Evolutionary conservation across 495 filamentous ascomycete species (phyloP).

Genomic region (Lophiotrema nucula): DNA sequence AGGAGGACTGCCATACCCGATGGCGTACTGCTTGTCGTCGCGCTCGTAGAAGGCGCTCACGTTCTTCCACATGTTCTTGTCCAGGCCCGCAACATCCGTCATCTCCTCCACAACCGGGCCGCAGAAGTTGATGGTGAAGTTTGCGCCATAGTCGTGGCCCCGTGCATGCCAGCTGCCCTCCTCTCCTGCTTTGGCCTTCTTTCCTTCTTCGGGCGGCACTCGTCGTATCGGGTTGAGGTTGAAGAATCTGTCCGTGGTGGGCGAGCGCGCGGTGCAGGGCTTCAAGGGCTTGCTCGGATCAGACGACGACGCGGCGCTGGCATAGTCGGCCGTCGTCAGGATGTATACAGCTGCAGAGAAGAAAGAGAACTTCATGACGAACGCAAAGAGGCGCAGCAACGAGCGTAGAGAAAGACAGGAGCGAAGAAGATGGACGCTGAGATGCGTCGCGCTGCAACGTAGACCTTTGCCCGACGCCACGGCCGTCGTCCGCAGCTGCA

Average conservation of each 20-base stretch:
- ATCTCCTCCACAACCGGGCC: constrained; percentile 76
- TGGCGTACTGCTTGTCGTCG: constrained; percentile 71
- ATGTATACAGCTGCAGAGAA: constrained; percentile 35
- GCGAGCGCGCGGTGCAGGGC: constrained; percentile 78
- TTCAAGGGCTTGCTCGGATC: constrained; percentile 42
- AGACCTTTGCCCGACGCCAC: not conserved
- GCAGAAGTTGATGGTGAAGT: constrained; percentile 96
- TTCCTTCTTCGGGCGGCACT: constrained; percentile 54
- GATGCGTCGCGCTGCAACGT: not conserved
- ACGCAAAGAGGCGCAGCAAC: not conserved
- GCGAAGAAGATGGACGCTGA: not conserved
- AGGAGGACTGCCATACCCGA: constrained; percentile 71
- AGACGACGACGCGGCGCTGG: constrained; percentile 40
- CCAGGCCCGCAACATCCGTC: constrained; percentile 61
- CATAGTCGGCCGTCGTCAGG: constrained; percentile 37
- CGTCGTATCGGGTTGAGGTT: constrained; percentile 78
- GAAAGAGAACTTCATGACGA: constrained; percentile 17
- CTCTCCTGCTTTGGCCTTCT: constrained; percentile 60
- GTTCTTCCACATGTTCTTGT: constrained; percentile 66
- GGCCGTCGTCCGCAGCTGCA: not conserved
- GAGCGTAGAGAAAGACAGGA: constrained; percentile 7
- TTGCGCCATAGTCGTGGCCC: constrained; percentile 81
- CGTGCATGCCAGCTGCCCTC: constrained; percentile 76
- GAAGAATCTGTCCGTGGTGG: constrained; percentile 76
- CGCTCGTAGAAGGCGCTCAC: constrained; percentile 86